Percentiles rank a stretch among this genome's conserved stretches.
Evolutionary conservation across 2,329 filamentous ascomycete species (phyloP).

Genomic region (Penicillium sp.): DNA sequence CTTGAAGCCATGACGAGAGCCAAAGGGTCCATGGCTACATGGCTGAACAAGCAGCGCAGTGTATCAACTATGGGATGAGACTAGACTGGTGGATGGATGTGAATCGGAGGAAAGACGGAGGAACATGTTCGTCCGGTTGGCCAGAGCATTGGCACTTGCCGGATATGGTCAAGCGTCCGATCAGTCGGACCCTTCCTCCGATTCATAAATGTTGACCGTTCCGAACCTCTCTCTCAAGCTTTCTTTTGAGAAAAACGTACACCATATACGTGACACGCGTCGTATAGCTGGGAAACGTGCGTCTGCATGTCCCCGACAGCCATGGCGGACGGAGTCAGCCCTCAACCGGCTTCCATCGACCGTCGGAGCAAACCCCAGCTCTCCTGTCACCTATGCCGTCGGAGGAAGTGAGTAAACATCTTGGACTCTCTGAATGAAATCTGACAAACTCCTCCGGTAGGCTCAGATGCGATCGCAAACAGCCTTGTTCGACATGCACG

Average conservation of each 20-base stretch:
- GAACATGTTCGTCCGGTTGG: not conserved
- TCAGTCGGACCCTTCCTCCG: no score
- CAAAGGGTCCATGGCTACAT: not conserved
- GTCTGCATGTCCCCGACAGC: not conserved
- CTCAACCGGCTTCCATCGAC: slow-evolving; percentile 1
- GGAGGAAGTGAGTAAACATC: slow-evolving; percentile 25
- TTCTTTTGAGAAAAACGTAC: no score
- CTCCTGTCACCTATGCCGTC: slow-evolving; percentile 25
- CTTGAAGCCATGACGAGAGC: not conserved
- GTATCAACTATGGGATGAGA: not conserved
- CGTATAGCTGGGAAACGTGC: not conserved
- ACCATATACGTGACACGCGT: no score
- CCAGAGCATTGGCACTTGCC: not conserved
- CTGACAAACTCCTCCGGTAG: slow-evolving; percentile 19
- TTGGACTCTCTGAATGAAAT: slow-evolving; percentile 14
- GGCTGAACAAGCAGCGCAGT: not conserved
- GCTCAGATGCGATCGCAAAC: slow-evolving; percentile 26
- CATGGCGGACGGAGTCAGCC: not conserved
- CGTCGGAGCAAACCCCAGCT: slow-evolving; percentile 27
- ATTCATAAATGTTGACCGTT: no score
- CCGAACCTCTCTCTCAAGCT: no score
- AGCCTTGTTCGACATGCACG: slow-evolving; percentile 25
- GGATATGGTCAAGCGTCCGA: not conserved
- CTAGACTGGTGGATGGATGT: not conserved
- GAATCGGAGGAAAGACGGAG: not conserved